Percentiles rank a stretch among this genome's conserved stretches.
phyloP scores from a whole-genome alignment of 805 yeast species.

The Candida ponderosae region DNA sequence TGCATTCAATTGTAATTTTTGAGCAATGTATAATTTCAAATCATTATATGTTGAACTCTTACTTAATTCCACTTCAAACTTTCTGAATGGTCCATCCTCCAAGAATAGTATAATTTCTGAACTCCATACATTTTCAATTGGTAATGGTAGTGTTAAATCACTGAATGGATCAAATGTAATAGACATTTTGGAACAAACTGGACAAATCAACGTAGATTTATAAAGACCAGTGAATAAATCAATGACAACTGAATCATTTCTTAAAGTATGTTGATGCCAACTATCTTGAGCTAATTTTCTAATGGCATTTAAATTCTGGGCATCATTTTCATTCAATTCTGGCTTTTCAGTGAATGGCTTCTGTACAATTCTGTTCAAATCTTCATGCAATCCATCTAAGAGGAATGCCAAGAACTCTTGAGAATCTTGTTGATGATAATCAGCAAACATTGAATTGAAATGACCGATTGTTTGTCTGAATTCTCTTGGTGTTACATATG shows the following conservation, averaged over 20 bases:
- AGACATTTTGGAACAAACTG: conserved; percentile 70
- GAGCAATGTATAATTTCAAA: conserved; percentile 52
- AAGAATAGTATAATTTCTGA: conserved; percentile 58
- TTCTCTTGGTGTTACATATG: conserved; percentile 45
- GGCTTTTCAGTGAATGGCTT: conserved; percentile 91
- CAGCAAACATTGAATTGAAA: conserved; percentile 70
- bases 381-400: conserved; percentile 87
- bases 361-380: conserved; percentile 69
- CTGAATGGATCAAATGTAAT: conserved; percentile 92
- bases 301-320: conserved; percentile 44
- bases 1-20: conserved; percentile 30
- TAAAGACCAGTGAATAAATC: conserved; percentile 89
- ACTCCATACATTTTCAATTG: conserved; percentile 66
- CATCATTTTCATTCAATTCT: conserved; percentile 58
- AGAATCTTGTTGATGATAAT: conserved; percentile 85
- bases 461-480: conserved; percentile 76
- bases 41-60: conserved; percentile 59
- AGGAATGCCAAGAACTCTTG: conserved; percentile 88
- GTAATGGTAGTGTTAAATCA: conserved; percentile 85
- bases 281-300: conserved; percentile 60
- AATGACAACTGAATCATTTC: conserved; percentile 79
- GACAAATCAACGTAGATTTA: conserved; percentile 85
- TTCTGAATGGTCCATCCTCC: conserved; percentile 38
- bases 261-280: conserved; percentile 70
- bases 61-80: conserved; percentile 64